These are phyloP conservation scores for Botrytis sinoallii DNA, from an alignment of 2,329 filamentous ascomycete genomes.

Conservation along the genomic window DNA sequence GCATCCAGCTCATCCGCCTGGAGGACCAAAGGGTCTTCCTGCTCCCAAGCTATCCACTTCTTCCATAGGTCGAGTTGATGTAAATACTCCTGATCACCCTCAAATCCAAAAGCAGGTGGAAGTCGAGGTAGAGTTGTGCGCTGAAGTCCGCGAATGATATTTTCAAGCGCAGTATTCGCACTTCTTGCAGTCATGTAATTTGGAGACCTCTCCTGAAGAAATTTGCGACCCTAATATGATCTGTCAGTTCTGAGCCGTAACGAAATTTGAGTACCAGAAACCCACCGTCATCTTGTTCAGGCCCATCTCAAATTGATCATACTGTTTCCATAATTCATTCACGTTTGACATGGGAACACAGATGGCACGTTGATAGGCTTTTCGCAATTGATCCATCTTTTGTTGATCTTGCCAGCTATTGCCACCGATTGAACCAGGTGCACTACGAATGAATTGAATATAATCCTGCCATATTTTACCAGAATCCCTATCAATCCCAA, in stretches of 20 bases:
- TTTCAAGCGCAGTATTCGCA: constrained; percentile 85
- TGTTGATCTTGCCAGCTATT: constrained; percentile 94
- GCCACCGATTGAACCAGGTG: constrained; percentile 81
- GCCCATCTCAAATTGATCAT: constrained; percentile 92
- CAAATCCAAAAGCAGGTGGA: constrained; percentile 79
- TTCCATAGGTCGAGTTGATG: constrained; percentile 88
- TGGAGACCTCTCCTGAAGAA: constrained; percentile 87
- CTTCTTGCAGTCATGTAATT: constrained; percentile 95
- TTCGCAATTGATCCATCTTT: constrained; percentile 92
- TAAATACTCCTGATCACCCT: constrained; percentile 79
- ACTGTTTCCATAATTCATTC: constrained; percentile 91
- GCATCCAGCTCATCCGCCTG: constrained; percentile 74
- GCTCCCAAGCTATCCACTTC: constrained; percentile 93
- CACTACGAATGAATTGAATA: constrained; percentile 85
- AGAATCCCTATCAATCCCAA: constrained; percentile 88
- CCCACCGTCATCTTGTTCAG: constrained; percentile 86
- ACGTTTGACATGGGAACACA: constrained; percentile 80
- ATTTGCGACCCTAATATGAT: constrained; percentile 74
- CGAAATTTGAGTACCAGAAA: constrained; percentile 21
- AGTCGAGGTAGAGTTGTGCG: constrained; percentile 77
- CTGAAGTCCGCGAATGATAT: constrained; percentile 73
- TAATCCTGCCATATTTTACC: constrained; percentile 93
- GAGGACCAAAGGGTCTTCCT: constrained; percentile 83
- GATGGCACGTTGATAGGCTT: constrained; percentile 88
- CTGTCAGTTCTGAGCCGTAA: constrained; percentile 24